Percentiles rank a stretch among this genome's conserved stretches.
These are phyloP conservation scores for Pestalotiopsis sp. DNA, from an alignment of 2,329 filamentous ascomycete genomes.

Conservation along the genomic window DNA sequence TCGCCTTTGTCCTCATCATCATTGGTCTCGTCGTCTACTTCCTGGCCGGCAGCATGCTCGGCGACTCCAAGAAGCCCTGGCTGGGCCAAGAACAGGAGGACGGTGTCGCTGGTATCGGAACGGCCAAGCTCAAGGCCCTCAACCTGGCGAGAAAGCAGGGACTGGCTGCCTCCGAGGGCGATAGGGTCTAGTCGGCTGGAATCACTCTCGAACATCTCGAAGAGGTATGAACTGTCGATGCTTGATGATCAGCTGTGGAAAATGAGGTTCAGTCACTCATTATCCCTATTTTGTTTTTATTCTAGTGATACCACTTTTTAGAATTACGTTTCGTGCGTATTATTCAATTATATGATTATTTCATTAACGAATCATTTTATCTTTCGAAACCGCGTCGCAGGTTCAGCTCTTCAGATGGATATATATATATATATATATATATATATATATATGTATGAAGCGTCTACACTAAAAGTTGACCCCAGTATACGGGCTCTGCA, in stretches of 20 bases:
- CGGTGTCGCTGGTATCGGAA: slow-evolving; percentile 80
- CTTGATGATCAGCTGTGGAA: neutral
- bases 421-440: too few species aligned
- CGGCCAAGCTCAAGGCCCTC: slow-evolving; percentile 77
- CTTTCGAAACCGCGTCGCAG: neutral
- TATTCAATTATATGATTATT: neutral
- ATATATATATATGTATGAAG: too few species aligned
- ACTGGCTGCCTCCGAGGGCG: slow-evolving; percentile 19
- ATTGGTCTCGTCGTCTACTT: slow-evolving; percentile 87
- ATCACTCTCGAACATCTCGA: neutral
- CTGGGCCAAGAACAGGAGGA: slow-evolving; percentile 82
- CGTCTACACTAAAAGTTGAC: slow-evolving; percentile 24
- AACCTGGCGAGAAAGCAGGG: slow-evolving; percentile 53
- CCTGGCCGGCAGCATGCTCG: slow-evolving; percentile 76
- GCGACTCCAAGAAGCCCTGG: slow-evolving; percentile 95
- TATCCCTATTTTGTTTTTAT: neutral
- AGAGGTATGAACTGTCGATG: neutral
- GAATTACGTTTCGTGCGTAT: neutral
- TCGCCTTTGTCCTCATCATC: slow-evolving; percentile 93
- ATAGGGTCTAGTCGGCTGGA: slow-evolving; percentile 5
- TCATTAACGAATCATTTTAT: neutral
- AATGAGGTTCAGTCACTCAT: neutral
- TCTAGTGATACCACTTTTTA: slow-evolving; percentile 1
- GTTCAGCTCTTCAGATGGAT: neutral
- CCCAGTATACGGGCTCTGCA: slow-evolving; percentile 39